A percentile compares a stretch with the other conserved stretches of the same genome.
phyloP scores from a whole-genome alignment of 345 rosid genomes.

The Arabis alpina region DNA sequence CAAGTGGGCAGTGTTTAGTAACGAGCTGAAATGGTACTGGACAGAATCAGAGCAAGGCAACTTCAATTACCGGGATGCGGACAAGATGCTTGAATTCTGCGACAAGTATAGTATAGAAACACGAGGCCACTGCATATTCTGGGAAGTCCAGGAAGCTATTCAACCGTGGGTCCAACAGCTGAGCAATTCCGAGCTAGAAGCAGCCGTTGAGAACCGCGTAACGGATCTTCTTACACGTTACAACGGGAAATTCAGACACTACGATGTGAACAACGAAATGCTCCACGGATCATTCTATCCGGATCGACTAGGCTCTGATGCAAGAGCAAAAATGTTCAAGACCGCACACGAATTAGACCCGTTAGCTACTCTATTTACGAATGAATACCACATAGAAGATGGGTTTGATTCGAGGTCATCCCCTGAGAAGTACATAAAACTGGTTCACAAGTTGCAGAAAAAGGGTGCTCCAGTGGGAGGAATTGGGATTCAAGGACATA shows the following conservation, averaged over 20 bases:
- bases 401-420: slow-evolving; percentile 76
- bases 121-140: slow-evolving; percentile 96
- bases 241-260: slow-evolving; percentile 84
- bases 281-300: slow-evolving; percentile 87
- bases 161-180: slow-evolving; percentile 81
- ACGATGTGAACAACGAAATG: slow-evolving; percentile 98
- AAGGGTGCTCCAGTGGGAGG: slow-evolving; percentile 91
- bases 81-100: slow-evolving; percentile 83
- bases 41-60: slow-evolving; percentile 85
- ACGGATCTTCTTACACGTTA: slow-evolving; percentile 77
- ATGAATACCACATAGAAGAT: slow-evolving; percentile 92
- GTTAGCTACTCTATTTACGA: slow-evolving; percentile 70
- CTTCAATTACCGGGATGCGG: slow-evolving; percentile 81
- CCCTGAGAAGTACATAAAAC: slow-evolving; percentile 79
- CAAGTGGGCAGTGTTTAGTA: slow-evolving; percentile 94
- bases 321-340: slow-evolving; percentile 76
- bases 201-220: slow-evolving; percentile 71
- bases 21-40: slow-evolving; percentile 98
- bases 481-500: slow-evolving; percentile 93
- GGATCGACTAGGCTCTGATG: slow-evolving; percentile 63
- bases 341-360: slow-evolving; percentile 74
- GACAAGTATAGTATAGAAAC: slow-evolving; percentile 56
- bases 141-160: slow-evolving; percentile 85
- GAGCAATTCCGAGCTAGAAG: slow-evolving; percentile 54
- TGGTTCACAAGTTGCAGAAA: slow-evolving; percentile 66